A percentile compares a stretch with the other conserved stretches of the same genome.
Conservation (phyloP, 495 filamentous ascomycete species). For the Xylaria grammica region DNA sequence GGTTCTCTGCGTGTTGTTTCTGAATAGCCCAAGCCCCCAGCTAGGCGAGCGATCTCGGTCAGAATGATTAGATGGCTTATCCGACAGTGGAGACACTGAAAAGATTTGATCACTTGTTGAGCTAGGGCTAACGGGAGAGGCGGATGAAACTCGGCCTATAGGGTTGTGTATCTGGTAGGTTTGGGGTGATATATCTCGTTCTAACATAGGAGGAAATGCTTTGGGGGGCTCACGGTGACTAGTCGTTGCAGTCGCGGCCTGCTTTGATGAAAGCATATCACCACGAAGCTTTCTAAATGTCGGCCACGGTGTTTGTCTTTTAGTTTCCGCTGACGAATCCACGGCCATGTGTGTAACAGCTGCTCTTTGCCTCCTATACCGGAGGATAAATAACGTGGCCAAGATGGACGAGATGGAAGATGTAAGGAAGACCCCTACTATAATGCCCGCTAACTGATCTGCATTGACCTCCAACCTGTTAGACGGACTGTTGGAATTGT, state of each 20-base stretch:
- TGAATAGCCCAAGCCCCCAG: neutral
- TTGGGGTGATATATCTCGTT: neutral
- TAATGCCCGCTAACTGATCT: slow-evolving; percentile 31
- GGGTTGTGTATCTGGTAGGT: neutral
- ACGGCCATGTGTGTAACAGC: neutral
- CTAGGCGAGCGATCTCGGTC: neutral
- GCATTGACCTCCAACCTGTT: slow-evolving; percentile 24
- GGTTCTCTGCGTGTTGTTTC: neutral
- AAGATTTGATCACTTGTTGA: neutral
- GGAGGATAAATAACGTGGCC: slow-evolving; percentile 31
- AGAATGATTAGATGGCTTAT: neutral
- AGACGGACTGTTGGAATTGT: slow-evolving; percentile 2
- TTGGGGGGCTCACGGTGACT: neutral
- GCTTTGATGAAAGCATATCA: neutral
- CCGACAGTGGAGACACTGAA: slow-evolving; percentile 11
- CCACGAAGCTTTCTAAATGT: neutral
- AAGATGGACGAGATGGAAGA: slow-evolving; percentile 29
- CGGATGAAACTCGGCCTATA: neutral
- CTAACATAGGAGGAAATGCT: slow-evolving; percentile 7
- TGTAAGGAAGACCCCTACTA: slow-evolving; percentile 27
- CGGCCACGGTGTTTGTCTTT: neutral
- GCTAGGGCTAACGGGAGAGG: slow-evolving; percentile 11
- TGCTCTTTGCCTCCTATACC: slow-evolving; percentile 13
- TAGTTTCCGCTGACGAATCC: slow-evolving; percentile 10
- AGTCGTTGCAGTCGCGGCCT: neutral